Base-by-base conservation (phyloP, 192 early-diverging fungal genomes). In the Chytriomyces sp. region DNA sequence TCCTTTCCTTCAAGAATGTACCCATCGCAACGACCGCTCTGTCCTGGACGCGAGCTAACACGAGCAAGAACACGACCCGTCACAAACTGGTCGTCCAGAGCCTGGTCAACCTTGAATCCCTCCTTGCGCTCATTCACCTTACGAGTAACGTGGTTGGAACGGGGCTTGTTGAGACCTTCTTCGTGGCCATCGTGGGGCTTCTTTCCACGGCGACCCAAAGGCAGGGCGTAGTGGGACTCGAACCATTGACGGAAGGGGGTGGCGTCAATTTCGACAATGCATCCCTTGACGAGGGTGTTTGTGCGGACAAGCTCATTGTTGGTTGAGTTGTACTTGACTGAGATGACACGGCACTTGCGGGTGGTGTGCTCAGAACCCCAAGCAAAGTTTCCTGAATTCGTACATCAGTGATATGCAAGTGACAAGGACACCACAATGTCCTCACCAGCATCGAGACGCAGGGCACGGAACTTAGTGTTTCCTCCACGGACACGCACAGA, bases 221-320 rank as follows among this genome's bases (percentile, higher is more conserved):
- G 81, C 80, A 88, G 77, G 78, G 93, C 97, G 85, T 97, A 99
- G 93, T 97, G 96, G 79, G 93, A 86, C 87, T 99, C 97, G 89
- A 95, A 98, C 96, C 96, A 99, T 85, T 99, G 96, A 81, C 96
- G 93, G 95, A 98, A 99, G 71, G 97, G 97, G 74, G 96, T 94
- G 72, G 96, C 97, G 87, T 99, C 97, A 77, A 99, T 93, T 85
- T 99, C 95, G 75, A 99, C 91, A 75, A 99, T 93, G 79, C 77
- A 74, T 68, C 95, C 94, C 93, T 99, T 99, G 65, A 99, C 97
- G 57, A 99, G 89, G 66, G 97, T 99, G 92, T 96, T 96, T 88
- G 97, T 99, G 82, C 97, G 95, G 87, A 99, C 97, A 81, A 99
- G 90, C 89, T 99, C 97, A 93, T 99, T 99, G 95, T 98, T 98